Evolutionary conservation across 495 filamentous ascomycete genomes (phyloP).

Genomic region (Penicillium riverlandense): DNA sequence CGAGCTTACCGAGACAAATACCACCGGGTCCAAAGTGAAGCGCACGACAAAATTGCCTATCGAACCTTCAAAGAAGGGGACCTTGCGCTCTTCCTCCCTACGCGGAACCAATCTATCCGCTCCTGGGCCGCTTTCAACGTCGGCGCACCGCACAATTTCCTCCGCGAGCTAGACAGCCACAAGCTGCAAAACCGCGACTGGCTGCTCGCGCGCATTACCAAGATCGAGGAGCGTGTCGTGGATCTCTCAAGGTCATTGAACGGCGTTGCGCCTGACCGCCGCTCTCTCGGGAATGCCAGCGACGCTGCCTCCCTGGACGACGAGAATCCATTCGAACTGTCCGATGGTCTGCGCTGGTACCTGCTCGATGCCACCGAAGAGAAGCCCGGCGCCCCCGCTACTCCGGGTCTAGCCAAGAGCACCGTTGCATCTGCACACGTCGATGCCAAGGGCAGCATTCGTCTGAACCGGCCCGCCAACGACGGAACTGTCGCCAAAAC

Average conservation of each 20-base stretch:
- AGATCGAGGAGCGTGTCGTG: conserved; percentile 88
- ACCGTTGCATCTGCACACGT: conserved; percentile 86
- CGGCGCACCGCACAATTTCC: conserved; percentile 91
- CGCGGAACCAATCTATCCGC: conserved; percentile 83
- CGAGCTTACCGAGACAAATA: conserved; percentile 82
- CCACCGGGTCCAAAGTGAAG: conserved; percentile 74
- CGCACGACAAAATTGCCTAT: conserved; percentile 95
- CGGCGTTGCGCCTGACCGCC: conserved; percentile 45
- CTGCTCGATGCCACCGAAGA: conserved; percentile 89
- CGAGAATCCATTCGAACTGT: conserved; percentile 96
- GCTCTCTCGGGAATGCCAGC: conserved; percentile 45
- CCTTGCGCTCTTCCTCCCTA: conserved; percentile 90
- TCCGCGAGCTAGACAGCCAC: conserved; percentile 86
- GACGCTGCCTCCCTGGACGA: conserved; percentile 67
- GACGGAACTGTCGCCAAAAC: conserved; percentile 64
- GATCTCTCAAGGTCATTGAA: conserved; percentile 76
- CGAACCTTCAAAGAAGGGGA: conserved; percentile 95
- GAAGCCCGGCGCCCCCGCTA: conserved; percentile 88
- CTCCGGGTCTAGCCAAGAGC: conserved; percentile 78
- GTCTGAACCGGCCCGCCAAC: conserved; percentile 46
- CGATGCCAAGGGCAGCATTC: conserved; percentile 69
- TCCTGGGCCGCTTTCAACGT: conserved; percentile 99
- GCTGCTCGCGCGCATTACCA: conserved; percentile 88
- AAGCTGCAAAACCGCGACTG: conserved; percentile 78
- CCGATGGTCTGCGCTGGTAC: conserved; percentile 93